These are phyloP conservation scores for Tetraselmis striata DNA, from an alignment of 139 green algal species.

Conservation along the genomic window DNA sequence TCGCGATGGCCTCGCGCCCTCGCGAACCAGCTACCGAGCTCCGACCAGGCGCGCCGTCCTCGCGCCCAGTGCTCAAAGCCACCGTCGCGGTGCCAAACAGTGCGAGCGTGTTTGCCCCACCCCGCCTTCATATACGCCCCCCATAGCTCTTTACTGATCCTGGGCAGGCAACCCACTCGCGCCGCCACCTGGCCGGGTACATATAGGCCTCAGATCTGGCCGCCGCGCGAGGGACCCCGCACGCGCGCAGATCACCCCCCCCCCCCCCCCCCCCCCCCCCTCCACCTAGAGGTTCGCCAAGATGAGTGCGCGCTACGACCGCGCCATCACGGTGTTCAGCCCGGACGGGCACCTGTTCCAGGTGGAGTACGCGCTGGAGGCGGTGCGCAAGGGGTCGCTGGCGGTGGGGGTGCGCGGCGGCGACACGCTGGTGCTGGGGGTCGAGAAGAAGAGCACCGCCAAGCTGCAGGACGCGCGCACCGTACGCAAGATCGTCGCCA, in stretches of 20 bases:
- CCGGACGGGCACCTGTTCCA: slow-evolving; percentile 94
- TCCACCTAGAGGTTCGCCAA: not conserved
- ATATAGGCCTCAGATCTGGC: too few relatives aligned
- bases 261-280: too few relatives aligned
- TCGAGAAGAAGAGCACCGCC: slow-evolving; percentile 92
- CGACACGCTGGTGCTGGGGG: slow-evolving; percentile 86
- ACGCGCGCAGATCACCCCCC: not conserved
- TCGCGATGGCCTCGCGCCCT: too few relatives aligned
- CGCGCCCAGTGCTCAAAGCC: too few relatives aligned
- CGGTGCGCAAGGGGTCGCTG: slow-evolving; percentile 87
- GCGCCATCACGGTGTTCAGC: slow-evolving; percentile 98
- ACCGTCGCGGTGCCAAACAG: too few relatives aligned
- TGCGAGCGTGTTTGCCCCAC: too few relatives aligned
- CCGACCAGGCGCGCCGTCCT: too few relatives aligned
- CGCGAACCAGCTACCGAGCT: too few relatives aligned
- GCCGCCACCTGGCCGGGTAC: too few relatives aligned
- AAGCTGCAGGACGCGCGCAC: slow-evolving; percentile 93
- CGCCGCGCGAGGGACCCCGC: not conserved
- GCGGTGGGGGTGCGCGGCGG: slow-evolving; percentile 87
- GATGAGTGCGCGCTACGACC: slow-evolving; percentile 82
- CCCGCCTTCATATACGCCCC: too few relatives aligned
- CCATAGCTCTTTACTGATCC: too few relatives aligned
- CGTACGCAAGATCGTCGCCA: slow-evolving; percentile 91
- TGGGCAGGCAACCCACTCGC: too few relatives aligned
- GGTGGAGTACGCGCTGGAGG: slow-evolving; percentile 97